Conservation (phyloP, 1,139 yeast species). For the Meyerozyma sp. region DNA sequence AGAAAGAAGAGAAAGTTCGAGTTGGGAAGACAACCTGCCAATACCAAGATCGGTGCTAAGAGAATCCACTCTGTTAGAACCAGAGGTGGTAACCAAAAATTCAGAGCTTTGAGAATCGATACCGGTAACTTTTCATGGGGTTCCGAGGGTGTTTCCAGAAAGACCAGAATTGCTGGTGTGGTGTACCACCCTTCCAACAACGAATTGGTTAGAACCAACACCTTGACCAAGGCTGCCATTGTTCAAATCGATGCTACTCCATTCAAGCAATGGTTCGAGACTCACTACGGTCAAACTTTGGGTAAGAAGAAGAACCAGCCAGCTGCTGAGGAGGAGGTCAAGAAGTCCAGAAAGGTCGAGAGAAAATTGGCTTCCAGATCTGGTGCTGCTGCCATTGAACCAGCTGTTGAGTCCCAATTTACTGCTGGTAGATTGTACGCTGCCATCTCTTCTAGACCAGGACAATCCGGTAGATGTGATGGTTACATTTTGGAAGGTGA, state of each 20-base stretch:
- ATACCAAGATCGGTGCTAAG: constrained; percentile 98
- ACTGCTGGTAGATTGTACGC: constrained; percentile 99
- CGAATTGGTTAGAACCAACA: constrained; percentile 99
- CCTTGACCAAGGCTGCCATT: constrained; percentile 97
- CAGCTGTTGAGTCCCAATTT: constrained; percentile 92
- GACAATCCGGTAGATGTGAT: constrained; percentile 99
- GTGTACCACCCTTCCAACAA: constrained; percentile 99
- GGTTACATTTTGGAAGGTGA: constrained; percentile 99
- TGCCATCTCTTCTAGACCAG: constrained; percentile 98
- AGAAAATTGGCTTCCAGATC: constrained; percentile 93
- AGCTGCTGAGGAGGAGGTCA: constrained; percentile 48
- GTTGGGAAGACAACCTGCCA: constrained; percentile 99
- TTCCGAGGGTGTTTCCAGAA: constrained; percentile 96
- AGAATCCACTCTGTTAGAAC: constrained; percentile 99
- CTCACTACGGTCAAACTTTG: constrained; percentile 91
- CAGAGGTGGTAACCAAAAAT: constrained; percentile 99
- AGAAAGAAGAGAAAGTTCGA: constrained; percentile 99
- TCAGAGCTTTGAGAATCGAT: constrained; percentile 99
- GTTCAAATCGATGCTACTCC: constrained; percentile 99
- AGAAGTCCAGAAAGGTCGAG: constrained; percentile 78
- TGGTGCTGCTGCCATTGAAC: constrained; percentile 76
- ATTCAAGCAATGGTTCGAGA: constrained; percentile 98
- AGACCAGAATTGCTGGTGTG: constrained; percentile 98
- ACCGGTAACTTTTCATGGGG: constrained; percentile 99
- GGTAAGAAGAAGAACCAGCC: constrained; percentile 69